Evolutionary conservation across 2,329 filamentous ascomycete genomes (phyloP).

Genomic region (Trichoderma sp.): DNA sequence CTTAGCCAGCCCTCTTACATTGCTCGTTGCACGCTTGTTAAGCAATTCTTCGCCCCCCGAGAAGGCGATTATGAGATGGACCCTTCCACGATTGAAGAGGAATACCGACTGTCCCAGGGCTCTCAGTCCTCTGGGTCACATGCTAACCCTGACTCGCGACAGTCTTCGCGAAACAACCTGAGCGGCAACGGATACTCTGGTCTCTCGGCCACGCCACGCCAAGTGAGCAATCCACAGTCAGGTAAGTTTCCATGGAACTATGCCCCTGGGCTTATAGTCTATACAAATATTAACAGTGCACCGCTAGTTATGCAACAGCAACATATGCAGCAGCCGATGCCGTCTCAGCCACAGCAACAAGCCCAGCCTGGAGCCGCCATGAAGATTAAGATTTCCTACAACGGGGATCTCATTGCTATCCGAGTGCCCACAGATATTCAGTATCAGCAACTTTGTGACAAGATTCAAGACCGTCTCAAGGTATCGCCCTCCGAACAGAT

Average conservation of each 20-base stretch:
- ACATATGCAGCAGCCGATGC: conserved; percentile 33
- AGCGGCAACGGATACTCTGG: conserved; percentile 58
- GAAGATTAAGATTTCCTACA: conserved; percentile 95
- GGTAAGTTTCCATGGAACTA: conserved; percentile 4
- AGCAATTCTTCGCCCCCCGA: conserved; percentile 86
- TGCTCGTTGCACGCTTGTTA: conserved; percentile 78
- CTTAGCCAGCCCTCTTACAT: conserved; percentile 83
- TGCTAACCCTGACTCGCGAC: conserved; percentile 60
- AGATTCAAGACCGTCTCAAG: conserved; percentile 81
- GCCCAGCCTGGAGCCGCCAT: conserved; percentile 45
- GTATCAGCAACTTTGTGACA: conserved; percentile 77
- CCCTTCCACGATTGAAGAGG: conserved; percentile 69
- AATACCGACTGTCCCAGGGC: conserved; percentile 72
- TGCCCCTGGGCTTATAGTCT: background rate
- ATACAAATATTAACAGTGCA: background rate
- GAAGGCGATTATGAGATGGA: conserved; percentile 94
- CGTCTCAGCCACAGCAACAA: conserved; percentile 36
- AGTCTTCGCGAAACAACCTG: conserved; percentile 66
- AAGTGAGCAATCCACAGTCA: conserved; percentile 47
- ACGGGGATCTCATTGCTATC: conserved; percentile 88
- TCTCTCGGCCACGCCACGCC: conserved; percentile 52
- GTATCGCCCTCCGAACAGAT: conserved; percentile 69
- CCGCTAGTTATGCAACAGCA: conserved; percentile 37
- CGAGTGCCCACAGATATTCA: conserved; percentile 80
- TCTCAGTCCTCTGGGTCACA: conserved; percentile 67